Evolutionary conservation across 1,139 yeast species (phyloP).

Genomic region (Hyphopichia buzzinii): DNA sequence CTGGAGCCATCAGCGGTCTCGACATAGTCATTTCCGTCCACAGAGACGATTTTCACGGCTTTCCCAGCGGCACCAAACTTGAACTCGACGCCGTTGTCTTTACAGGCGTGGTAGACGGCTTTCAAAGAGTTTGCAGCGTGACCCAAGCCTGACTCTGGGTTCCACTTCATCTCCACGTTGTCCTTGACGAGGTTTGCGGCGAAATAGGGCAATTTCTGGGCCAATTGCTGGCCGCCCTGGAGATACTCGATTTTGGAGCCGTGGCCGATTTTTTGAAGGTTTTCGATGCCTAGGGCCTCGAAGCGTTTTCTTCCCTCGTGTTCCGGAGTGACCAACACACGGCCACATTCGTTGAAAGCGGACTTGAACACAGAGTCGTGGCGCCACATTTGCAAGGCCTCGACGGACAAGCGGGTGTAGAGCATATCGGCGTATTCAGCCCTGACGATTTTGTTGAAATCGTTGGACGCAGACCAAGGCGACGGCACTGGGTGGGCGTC

Average conservation of each 20-base stretch:
- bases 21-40: background rate
- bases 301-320: conserved; percentile 25
- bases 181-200: background rate
- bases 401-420: conserved; percentile 38
- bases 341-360: conserved; percentile 35
- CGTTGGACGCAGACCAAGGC: conserved; percentile 48
- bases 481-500: conserved; percentile 46
- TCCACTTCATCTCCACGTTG: conserved; percentile 5
- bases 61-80: conserved; percentile 22
- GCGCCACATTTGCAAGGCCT: conserved; percentile 40
- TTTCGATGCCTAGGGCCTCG: conserved; percentile 29
- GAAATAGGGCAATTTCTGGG: conserved; percentile 15
- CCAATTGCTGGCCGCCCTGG: conserved; percentile 23
- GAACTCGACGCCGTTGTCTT: conserved; percentile 23
- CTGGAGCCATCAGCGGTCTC: conserved; percentile 1
- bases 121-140: conserved; percentile 20
- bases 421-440: conserved; percentile 36
- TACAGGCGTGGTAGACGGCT: conserved; percentile 16
- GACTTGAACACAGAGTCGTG: conserved; percentile 27
- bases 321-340: conserved; percentile 16
- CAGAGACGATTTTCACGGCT: conserved; percentile 10
- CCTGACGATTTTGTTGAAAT: conserved; percentile 47
- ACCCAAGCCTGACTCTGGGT: conserved; percentile 29
- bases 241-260: conserved; percentile 21
- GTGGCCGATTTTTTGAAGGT: conserved; percentile 25